Conservation (phyloP, 352 stramenopile species). For the Phytophthora crassamura region DNA sequence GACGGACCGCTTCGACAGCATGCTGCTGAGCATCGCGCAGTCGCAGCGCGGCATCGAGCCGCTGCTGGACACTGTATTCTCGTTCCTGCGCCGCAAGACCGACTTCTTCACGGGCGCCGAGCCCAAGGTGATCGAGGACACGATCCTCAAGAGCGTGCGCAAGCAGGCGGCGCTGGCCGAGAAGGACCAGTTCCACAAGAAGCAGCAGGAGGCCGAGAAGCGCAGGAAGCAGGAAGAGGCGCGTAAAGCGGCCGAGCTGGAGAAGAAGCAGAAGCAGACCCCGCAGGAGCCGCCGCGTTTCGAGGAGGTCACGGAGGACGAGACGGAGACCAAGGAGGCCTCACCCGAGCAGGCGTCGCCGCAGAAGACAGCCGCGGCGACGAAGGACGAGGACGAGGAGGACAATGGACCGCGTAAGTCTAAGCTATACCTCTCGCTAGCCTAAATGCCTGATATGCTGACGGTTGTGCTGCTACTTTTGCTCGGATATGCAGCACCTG, state of each 20-base stretch:
- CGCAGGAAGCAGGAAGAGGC: constrained; percentile 63
- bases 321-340: constrained; percentile 37
- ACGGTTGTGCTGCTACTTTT: constrained; percentile 10
- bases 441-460: constrained; percentile 10
- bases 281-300: constrained; percentile 59
- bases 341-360: constrained; percentile 21
- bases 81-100: constrained; percentile 98
- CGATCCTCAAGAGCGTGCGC: constrained; percentile 89
- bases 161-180: constrained; percentile 92
- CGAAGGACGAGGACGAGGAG: constrained; percentile 70
- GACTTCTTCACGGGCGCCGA: constrained; percentile 97
- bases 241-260: constrained; percentile 47
- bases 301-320: constrained; percentile 82
- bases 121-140: constrained; percentile 78
- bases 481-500: constrained; percentile 55
- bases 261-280: constrained; percentile 65
- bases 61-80: constrained; percentile 98
- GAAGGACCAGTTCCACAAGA: constrained; percentile 79
- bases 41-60: constrained; percentile 97
- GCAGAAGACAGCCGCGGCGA: constrained; percentile 27
- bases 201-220: constrained; percentile 85
- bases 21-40: constrained; percentile 98
- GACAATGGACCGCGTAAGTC: constrained; percentile 69
- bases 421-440: neutral
- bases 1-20: constrained; percentile 90